phyloP scores from a whole-genome alignment of 1,284 basidiomycete genomes.

The Puccinia sorghi region DNA sequence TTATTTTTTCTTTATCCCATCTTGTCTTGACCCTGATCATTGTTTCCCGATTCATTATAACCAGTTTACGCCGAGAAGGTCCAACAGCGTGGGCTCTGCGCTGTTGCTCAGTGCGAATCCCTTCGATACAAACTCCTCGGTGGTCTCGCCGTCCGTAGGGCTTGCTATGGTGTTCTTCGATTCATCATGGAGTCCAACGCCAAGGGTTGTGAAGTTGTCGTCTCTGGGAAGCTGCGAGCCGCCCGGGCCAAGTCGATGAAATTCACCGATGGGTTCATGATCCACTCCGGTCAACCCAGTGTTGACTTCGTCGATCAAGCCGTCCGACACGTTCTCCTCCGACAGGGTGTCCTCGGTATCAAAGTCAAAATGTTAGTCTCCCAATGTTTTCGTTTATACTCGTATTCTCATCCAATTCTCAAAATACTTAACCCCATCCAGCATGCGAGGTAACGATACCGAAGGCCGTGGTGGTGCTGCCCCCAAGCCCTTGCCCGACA shows the following conservation, averaged over 20 bases:
- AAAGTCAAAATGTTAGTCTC: conserved; percentile 94
- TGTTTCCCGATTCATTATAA: neutral
- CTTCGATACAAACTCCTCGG: conserved; percentile 99
- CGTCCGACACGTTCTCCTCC: conserved; percentile 95
- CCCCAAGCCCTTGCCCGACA: conserved; percentile 91
- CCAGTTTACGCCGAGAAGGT: conserved; percentile 96
- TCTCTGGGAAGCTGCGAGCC: conserved; percentile 98
- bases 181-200: conserved; percentile 99
- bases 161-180: conserved; percentile 99
- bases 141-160: conserved; percentile 98
- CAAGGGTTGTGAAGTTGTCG: conserved; percentile 99
- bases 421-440: conserved; percentile 57
- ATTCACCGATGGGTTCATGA: conserved; percentile 99
- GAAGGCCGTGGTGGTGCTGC: conserved; percentile 79
- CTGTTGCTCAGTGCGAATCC: conserved; percentile 97
- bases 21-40: neutral
- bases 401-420: neutral
- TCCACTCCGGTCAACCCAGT: conserved; percentile 99
- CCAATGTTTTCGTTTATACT: neutral
- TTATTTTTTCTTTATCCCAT: neutral
- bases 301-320: conserved; percentile 97
- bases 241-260: conserved; percentile 99
- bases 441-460: conserved; percentile 96
- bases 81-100: conserved; percentile 96
- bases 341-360: conserved; percentile 99